Conservation (phyloP, 371 early-diverging fungal genomes). For the Synchytrium microbalum region DNA sequence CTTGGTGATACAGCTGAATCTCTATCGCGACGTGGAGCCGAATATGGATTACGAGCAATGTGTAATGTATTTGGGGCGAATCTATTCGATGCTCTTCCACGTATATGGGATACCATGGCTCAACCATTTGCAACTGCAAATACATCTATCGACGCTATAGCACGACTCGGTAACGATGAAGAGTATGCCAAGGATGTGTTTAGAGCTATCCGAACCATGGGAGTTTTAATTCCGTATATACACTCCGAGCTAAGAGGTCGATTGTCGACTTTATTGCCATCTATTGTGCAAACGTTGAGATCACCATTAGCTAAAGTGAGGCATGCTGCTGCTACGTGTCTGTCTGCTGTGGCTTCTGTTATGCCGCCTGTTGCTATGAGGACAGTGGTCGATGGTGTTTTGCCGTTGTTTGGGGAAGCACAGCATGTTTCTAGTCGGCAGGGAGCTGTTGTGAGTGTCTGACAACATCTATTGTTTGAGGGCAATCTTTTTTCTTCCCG, state of each 20-base stretch:
- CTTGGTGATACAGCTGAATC: constrained; percentile 44
- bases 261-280: constrained; percentile 52
- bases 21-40: constrained; percentile 74
- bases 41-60: constrained; percentile 57
- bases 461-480: constrained; percentile 33
- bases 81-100: constrained; percentile 66
- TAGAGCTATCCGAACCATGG: constrained; percentile 68
- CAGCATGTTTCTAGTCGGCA: constrained; percentile 64
- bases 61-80: constrained; percentile 62
- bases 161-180: background rate
- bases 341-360: constrained; percentile 64
- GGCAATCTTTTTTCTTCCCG: background rate
- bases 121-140: background rate
- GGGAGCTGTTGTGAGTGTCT: constrained; percentile 77
- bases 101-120: constrained; percentile 65
- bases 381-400: constrained; percentile 60
- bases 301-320: constrained; percentile 71
- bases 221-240: constrained; percentile 58
- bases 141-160: background rate
- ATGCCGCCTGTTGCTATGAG: constrained; percentile 69
- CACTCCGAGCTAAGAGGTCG: constrained; percentile 34
- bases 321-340: constrained; percentile 66
- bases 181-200: constrained; percentile 56
- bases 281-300: constrained; percentile 55
- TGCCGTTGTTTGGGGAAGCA: constrained; percentile 74